These are phyloP conservation scores for Cenchrus americanus DNA, from an alignment of 176 grass and related monocot species.

Conservation along the genomic window DNA sequence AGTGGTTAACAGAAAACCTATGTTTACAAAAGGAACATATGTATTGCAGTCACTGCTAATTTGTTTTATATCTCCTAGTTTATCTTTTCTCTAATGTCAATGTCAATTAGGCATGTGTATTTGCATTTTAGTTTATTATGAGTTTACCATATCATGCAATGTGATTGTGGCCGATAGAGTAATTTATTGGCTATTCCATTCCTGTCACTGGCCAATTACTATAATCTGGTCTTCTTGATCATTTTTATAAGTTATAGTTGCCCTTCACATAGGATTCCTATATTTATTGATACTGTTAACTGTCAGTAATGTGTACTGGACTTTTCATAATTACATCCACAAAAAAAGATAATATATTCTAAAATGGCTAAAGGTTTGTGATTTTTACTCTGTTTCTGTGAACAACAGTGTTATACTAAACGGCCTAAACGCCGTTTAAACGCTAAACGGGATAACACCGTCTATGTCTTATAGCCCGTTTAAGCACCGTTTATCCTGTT, in stretches of 20 bases:
- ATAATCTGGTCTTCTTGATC: not conserved
- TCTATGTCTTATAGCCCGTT: too few species aligned
- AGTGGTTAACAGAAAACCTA: not conserved
- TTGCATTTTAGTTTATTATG: constrained; percentile 17
- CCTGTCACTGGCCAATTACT: not conserved
- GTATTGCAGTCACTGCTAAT: not conserved
- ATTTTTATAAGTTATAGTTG: constrained; percentile 25
- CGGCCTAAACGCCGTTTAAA: too few species aligned
- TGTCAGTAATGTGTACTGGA: not conserved
- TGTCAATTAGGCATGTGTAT: constrained; percentile 4
- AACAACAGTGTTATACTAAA: too few species aligned
- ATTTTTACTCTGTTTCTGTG: constrained; percentile 8
- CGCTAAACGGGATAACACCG: too few species aligned
- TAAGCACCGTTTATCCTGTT: too few species aligned
- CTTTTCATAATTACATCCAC: not conserved
- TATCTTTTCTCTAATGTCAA: constrained; percentile 6
- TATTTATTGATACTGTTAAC: not conserved
- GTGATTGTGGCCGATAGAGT: not conserved
- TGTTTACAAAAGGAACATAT: not conserved
- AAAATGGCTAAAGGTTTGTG: not conserved
- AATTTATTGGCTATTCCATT: constrained; percentile 30
- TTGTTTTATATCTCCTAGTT: not conserved
- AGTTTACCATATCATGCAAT: constrained; percentile 14
- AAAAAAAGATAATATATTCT: too few species aligned
- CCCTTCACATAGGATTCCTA: constrained; percentile 14